Conservation (phyloP, 768 basidiomycete genomes). For the Xerocomellus chrysenteron region DNA sequence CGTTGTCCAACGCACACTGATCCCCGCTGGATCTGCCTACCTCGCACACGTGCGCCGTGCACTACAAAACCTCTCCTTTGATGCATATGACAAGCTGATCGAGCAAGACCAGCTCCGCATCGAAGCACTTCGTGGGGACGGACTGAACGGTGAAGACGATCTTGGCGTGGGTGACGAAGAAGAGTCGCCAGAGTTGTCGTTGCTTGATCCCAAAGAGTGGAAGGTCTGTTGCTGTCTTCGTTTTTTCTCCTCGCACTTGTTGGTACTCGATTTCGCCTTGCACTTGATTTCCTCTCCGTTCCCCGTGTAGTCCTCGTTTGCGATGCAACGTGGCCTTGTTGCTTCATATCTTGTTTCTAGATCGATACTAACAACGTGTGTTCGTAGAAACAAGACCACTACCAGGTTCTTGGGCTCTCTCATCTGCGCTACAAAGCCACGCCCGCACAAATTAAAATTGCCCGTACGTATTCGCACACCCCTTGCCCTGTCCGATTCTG, state of each 20-base stretch:
- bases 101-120: constrained; percentile 53
- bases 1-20: constrained; percentile 48
- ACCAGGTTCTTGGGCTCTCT: constrained; percentile 93
- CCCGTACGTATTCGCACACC: constrained; percentile 62
- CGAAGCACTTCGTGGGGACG: constrained; percentile 47
- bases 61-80: constrained; percentile 75
- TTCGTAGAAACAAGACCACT: constrained; percentile 93
- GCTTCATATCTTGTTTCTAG: not conserved
- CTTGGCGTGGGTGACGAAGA: constrained; percentile 91
- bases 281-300: not conserved
- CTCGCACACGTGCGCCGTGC: constrained; percentile 78
- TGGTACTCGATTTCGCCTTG: not conserved
- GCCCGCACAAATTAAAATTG: constrained; percentile 91
- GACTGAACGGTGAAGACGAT: constrained; percentile 66
- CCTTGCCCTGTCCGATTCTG: constrained; percentile 15
- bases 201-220: constrained; percentile 96
- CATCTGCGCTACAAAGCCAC: constrained; percentile 84
- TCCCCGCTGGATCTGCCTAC: constrained; percentile 88
- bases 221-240: constrained; percentile 54
- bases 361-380: constrained; percentile 8
- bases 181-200: constrained; percentile 67
- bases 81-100: constrained; percentile 72
- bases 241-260: not conserved
- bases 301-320: not conserved
- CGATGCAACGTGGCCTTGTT: not conserved